Conservation (phyloP, 345 rosid species). For the Lepidium didymum region DNA sequence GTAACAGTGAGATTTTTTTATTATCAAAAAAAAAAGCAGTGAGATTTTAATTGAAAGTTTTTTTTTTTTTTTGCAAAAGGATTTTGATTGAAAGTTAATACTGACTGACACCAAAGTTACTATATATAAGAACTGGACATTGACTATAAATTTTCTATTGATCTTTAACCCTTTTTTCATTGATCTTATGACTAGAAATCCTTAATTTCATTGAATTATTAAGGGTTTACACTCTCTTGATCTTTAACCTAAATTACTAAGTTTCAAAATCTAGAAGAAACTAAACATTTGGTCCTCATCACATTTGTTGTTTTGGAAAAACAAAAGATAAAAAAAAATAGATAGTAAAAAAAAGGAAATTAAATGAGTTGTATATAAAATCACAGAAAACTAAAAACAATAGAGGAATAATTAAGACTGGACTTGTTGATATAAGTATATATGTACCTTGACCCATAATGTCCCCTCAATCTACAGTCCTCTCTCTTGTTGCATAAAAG, state of each 20-base stretch:
- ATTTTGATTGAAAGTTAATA: background rate
- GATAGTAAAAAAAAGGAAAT: too few species aligned
- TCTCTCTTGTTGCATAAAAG: constrained; percentile 12
- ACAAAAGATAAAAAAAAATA: background rate
- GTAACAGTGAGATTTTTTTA: background rate
- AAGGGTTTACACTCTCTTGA: background rate
- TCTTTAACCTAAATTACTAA: background rate
- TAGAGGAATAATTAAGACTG: background rate
- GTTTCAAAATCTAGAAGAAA: background rate
- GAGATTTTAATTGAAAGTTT: background rate
- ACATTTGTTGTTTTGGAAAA: background rate
- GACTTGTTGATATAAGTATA: background rate
- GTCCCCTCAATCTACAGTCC: constrained; percentile 8
- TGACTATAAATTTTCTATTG: background rate
- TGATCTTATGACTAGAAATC: too few species aligned
- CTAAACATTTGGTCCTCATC: background rate
- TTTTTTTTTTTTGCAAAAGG: background rate
- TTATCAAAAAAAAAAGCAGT: too few species aligned
- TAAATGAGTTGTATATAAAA: background rate
- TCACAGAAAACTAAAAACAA: background rate
- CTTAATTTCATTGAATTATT: too few species aligned
- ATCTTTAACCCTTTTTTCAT: too few species aligned
- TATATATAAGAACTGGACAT: background rate
- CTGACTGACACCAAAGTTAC: background rate
- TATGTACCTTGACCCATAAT: constrained; percentile 4